Base-by-base conservation (phyloP, 129 eudicot species). In the Glebionis coronaria region DNA sequence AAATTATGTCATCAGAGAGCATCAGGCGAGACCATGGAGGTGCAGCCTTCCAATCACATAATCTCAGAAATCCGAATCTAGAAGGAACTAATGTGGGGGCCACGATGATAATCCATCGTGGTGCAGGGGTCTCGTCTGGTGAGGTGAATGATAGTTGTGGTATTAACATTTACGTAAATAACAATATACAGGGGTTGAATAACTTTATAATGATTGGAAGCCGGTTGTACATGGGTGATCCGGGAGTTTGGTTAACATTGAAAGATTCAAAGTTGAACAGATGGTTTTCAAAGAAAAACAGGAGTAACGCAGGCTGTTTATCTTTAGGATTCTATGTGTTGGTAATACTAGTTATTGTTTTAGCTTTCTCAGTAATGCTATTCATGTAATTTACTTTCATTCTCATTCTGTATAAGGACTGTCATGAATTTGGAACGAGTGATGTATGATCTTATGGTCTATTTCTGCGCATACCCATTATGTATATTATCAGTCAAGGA, bases 181-280 rank as follows among this genome's bases (percentile, higher is more conserved):
- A 83, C 78, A 87, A 85, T 51, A 58, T 83, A 12, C 90, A 85
- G 20, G 96, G 96, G 13, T 80, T 81, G 28, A 86, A 81, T 68
- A 85, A 89, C 83, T 89, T 94, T 4, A 56, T 85, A 23, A 63
- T 89, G 90, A 60, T 89, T 28, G 96, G 90, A 28, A 86, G 96
- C 70, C 78, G 80, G 53, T 83, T 83, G 75, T 31, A 68, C 49
- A 79, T 85, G 85, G 80, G 85, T 4, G 93, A 89, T 67, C 88
- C 87, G 0, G 96, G 94, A 15, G 85, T 85, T 12, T 27, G 79
- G 46, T 46, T 89, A 23, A 73, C 70, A 10, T 38, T 83, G 64
- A 79, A 73, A 25, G 93, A 75, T 53, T 31, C 71, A 9, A 65
- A 71, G 44, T 49, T 82, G 67, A 78, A 76, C 16, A 80, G 74